Evolutionary conservation across 2,329 filamentous ascomycete species (phyloP), one percentile per base, ranked within the genome.

Genomic region (Trichoderma lentiforme): DNA sequence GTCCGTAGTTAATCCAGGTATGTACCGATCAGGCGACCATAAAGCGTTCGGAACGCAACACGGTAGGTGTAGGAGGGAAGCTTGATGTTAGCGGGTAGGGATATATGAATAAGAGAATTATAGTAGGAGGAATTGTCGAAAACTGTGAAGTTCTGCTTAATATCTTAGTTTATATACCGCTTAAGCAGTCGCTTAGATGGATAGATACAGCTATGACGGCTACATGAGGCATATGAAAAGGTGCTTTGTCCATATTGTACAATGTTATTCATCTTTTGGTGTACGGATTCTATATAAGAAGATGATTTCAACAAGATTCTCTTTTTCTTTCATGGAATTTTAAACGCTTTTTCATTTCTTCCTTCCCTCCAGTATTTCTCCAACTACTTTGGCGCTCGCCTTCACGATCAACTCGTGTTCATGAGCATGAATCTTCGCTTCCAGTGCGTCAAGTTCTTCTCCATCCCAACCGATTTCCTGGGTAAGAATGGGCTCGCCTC

Each of bases 331-430:
- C 9, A 7, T 7, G 4, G 0, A 3, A 53, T 0, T 2, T 34
- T 14, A 18, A 58, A 11, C 6, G 3, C n/a, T 32, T 34, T 34
- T 53, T 53, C 21, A 60, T 34, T 60, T 60, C 15, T 32, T 34
- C 65, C 47, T 36, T 1, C 43, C 4, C 6, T 71, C 43, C 15
- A 81, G 32, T 58, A 87, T 82, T 73, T 85, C 84, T 36, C 76
- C 75, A 0, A 79, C 83, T 8, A 87, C 82, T 76, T 84, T 81
- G 1, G 83, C 81, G 5, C 92, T 91, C 2, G 93, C 94, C 77
- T 93, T 88, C 32, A 97, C 91, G 76, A 97, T 94, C 75, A 94
- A 82, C 74, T 87, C 85, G 84, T 95, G 94, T 84, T 97, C 95
- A 34, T 90, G 85, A 24, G 82, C 81, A 81, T 97, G 94, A 74